Percentiles rank a stretch among this genome's conserved stretches.
phyloP scores from a whole-genome alignment of 2,329 filamentous ascomycete genomes.

The Alternaria ethzedia region DNA sequence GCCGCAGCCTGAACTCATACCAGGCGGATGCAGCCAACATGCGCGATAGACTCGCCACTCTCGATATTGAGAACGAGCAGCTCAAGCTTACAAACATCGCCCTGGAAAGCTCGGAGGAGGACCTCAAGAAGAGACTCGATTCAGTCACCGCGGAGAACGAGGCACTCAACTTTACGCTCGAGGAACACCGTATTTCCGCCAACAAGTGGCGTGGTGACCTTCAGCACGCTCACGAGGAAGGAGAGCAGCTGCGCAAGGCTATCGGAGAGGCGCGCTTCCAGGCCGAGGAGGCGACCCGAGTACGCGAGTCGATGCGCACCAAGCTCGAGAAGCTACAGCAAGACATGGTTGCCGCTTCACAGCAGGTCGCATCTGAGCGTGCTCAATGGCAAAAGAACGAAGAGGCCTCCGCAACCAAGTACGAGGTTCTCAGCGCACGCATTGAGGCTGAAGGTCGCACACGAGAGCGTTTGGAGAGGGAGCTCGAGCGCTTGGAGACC shows the following conservation, averaged over 20 bases:
- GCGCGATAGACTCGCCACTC: slow-evolving; percentile 57
- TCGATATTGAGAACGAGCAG: slow-evolving; percentile 65
- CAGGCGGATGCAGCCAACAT: slow-evolving; percentile 52
- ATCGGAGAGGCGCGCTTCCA: slow-evolving; percentile 77
- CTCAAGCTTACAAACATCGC: slow-evolving; percentile 55
- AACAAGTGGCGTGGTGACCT: slow-evolving; percentile 66
- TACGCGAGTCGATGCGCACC: slow-evolving; percentile 81
- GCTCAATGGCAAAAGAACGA: slow-evolving; percentile 74
- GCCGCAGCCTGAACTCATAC: slow-evolving; percentile 48
- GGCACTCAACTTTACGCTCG: slow-evolving; percentile 65
- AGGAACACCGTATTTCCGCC: slow-evolving; percentile 68
- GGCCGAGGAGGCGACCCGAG: slow-evolving; percentile 82
- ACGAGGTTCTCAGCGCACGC: slow-evolving; percentile 62
- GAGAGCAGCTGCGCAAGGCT: slow-evolving; percentile 75
- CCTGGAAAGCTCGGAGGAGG: slow-evolving; percentile 48
- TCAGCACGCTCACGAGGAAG: slow-evolving; percentile 55
- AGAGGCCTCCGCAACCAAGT: slow-evolving; percentile 61
- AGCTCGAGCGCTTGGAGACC: slow-evolving; percentile 53
- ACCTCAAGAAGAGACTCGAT: slow-evolving; percentile 59
- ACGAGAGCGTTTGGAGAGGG: slow-evolving; percentile 54
- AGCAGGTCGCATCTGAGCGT: slow-evolving; percentile 83
- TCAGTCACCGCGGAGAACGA: slow-evolving; percentile 66
- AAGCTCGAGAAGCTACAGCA: slow-evolving; percentile 87
- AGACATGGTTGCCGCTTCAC: slow-evolving; percentile 80
- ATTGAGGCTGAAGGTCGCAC: slow-evolving; percentile 55